Base-by-base conservation (phyloP, 2,329 filamentous ascomycete genomes). In the Chalara sp. region DNA sequence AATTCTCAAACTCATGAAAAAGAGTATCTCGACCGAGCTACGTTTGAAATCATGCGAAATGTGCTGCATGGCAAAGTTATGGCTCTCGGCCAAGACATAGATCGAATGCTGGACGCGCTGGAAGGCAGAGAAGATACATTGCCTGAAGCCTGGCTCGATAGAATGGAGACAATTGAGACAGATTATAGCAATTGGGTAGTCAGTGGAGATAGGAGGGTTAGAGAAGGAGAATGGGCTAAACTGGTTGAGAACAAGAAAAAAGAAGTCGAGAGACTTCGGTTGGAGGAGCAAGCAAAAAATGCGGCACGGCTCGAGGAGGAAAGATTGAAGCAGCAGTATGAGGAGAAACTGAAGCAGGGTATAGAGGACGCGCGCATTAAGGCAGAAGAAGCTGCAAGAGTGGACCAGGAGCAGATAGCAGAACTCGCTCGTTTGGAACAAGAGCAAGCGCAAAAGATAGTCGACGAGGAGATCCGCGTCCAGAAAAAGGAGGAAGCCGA, bases 121-220 rank as follows among this genome's bases (percentile, higher is more conserved):
- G 93, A 97, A 67, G 91, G 89, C 1, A 76, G 83, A 49, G 76
- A 86, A 42, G 93, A 99, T 62, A 89, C 86, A 0, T 72, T 99
- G 7, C 93, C 93, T 0, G 87, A 95, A 40, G 67, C 73, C 31
- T 99, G 92, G 93, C 81, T 97, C 50, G 89, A 95, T 60, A 79
- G 84, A 5, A 85, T 97, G 70, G 93, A 97, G 66, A 69, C 71
- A 0, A 73, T 95, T 5, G 93, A 99, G 66, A 73, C 77, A 8
- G 79, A 84, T 32, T 96, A 92, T 67, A 80, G 83, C 6, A 78
- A 83, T 29, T 99, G 93, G 93, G 81, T 84, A 42, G 83, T 86
- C 45, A 78, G 84, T 45, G 90, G 87, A 32, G 89, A 95, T 63
- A 78, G 78, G 53, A 84, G 79, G 60, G 77, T 91, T n/a, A 74